phyloP scores from a whole-genome alignment of 2,329 filamentous ascomycete species.

The Aspergillus aculeatus region DNA sequence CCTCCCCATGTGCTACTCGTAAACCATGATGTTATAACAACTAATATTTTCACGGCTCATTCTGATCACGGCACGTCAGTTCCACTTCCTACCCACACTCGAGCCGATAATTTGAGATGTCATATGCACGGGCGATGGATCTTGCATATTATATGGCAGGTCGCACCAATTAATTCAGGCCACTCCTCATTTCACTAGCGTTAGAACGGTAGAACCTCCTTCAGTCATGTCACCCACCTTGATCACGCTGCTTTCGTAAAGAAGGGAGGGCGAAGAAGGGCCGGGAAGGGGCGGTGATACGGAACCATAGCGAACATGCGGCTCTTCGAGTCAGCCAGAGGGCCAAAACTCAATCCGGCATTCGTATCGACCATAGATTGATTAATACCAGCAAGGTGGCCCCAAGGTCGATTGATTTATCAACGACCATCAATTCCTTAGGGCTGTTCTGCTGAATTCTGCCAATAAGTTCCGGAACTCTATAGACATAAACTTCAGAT shows the following conservation, averaged over 20 bases:
- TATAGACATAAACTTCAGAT: neutral
- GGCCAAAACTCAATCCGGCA: neutral
- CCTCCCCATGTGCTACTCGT: too few relatives aligned
- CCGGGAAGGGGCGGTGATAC: neutral
- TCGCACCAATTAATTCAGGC: constrained; percentile 17
- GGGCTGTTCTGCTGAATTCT: neutral
- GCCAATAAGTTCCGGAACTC: neutral
- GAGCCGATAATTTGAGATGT: constrained; percentile 28
- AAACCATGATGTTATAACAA: neutral
- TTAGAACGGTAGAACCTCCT: constrained; percentile 4
- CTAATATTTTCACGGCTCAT: neutral
- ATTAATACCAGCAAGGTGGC: neutral
- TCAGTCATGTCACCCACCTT: constrained; percentile 4
- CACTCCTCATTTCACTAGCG: constrained; percentile 9
- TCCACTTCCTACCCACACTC: constrained; percentile 12
- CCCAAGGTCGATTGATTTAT: neutral
- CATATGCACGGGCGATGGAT: constrained; percentile 32
- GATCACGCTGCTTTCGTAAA: constrained; percentile 1
- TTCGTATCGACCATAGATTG: neutral
- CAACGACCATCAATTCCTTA: neutral
- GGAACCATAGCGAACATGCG: constrained; percentile 2
- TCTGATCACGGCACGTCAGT: constrained; percentile 15
- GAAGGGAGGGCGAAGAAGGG: neutral
- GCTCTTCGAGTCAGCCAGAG: neutral
- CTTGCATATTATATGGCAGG: constrained; percentile 19